A percentile compares a stretch with the other conserved stretches of the same genome.
phyloP scores from a whole-genome alignment of 2,329 filamentous ascomycete species.

The Cladosporium sp. region DNA sequence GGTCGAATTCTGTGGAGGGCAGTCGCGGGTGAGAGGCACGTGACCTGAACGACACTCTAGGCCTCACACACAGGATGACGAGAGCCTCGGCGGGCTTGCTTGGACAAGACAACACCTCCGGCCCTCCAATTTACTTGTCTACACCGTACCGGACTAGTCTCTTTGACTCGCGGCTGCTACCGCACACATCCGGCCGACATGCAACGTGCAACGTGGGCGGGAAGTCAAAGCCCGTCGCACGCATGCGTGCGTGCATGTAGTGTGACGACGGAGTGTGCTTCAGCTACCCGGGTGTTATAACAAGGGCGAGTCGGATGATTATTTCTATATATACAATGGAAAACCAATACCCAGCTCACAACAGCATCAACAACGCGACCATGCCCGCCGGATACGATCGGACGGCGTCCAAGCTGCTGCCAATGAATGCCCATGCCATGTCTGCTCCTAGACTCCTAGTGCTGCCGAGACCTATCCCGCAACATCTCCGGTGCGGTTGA shows the following conservation, averaged over 20 bases:
- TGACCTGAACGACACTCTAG: background rate
- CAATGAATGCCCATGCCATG: background rate
- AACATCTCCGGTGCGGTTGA: slow-evolving; percentile 2
- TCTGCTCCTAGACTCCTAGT: background rate
- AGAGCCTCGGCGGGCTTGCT: background rate
- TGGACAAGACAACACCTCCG: background rate
- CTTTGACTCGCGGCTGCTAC: background rate
- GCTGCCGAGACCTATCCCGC: slow-evolving; percentile 1
- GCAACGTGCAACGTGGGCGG: slow-evolving; percentile 4
- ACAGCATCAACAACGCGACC: background rate
- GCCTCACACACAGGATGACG: background rate
- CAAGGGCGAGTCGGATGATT: background rate
- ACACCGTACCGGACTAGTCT: background rate
- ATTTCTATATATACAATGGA: background rate
- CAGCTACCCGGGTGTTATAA: background rate
- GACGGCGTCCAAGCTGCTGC: background rate
- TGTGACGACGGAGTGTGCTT: slow-evolving; percentile 1
- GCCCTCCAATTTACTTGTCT: background rate
- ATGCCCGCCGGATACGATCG: background rate
- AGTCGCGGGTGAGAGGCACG: background rate
- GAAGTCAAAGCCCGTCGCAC: background rate
- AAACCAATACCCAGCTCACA: background rate
- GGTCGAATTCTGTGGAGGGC: background rate
- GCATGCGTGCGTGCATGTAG: background rate
- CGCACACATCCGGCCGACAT: background rate